phyloP scores from a whole-genome alignment of 1,284 basidiomycete genomes.

The Hemileia vastatrix region DNA sequence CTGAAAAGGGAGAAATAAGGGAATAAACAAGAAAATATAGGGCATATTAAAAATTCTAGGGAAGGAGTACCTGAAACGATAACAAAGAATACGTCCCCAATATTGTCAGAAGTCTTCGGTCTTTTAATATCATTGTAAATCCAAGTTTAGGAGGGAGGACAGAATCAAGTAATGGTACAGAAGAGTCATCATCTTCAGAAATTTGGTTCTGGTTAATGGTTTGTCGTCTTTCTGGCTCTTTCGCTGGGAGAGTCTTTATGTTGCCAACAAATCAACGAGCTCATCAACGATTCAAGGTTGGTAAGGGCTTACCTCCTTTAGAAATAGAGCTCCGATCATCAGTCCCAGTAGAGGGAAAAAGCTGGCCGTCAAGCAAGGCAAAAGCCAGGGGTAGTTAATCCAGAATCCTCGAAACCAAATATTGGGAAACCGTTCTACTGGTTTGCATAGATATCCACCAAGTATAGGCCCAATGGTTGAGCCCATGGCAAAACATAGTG shows the following conservation, averaged over 20 bases:
- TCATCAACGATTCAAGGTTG: neutral
- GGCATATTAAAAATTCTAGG: neutral
- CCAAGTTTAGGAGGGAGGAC: neutral
- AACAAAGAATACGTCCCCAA: neutral
- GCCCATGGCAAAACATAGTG: constrained; percentile 32
- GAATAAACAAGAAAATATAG: constrained; percentile 9
- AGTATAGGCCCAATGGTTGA: constrained; percentile 32
- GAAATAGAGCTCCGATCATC: neutral
- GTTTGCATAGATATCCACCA: constrained; percentile 2
- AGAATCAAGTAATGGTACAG: neutral
- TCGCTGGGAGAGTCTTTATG: neutral
- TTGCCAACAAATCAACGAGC: neutral
- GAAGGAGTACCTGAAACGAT: neutral
- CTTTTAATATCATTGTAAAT: neutral
- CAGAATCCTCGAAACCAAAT: constrained; percentile 5
- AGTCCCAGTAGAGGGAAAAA: neutral
- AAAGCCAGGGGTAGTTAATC: constrained; percentile 4
- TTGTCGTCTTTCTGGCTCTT: neutral
- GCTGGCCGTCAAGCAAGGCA: neutral
- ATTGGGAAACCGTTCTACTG: neutral
- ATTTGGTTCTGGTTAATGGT: neutral
- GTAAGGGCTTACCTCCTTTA: constrained; percentile 1
- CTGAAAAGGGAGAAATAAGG: too few relatives aligned
- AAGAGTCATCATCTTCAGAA: neutral
- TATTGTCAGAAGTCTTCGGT: neutral